Conservation (phyloP, 495 filamentous ascomycete species). For the Neurospora sublineolata region DNA sequence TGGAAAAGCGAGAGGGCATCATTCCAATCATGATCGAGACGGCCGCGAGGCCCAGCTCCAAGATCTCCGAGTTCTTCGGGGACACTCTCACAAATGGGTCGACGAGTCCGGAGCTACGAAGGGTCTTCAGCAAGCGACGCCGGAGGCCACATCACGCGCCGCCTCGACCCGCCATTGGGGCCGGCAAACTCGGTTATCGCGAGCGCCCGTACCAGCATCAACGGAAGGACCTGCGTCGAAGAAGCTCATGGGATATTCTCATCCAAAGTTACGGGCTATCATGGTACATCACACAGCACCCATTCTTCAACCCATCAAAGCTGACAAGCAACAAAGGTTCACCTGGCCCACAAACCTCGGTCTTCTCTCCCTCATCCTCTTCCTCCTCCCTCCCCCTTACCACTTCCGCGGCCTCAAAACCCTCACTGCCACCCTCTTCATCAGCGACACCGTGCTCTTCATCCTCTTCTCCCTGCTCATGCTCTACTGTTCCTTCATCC, state of each 20-base stretch:
- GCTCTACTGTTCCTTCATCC: background rate
- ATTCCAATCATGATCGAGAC: constrained; percentile 1
- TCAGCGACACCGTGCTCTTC: constrained; percentile 4
- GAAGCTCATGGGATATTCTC: background rate
- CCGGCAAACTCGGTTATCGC: background rate
- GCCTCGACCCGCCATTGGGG: background rate
- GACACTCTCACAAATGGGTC: background rate
- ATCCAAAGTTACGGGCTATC: background rate
- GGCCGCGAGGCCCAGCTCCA: constrained; percentile 10
- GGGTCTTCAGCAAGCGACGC: background rate
- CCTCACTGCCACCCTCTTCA: constrained; percentile 3
- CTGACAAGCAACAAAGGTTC: constrained; percentile 4
- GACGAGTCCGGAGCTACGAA: background rate
- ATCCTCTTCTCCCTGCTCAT: constrained; percentile 1
- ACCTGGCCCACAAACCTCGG: constrained; percentile 3
- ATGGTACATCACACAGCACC: background rate
- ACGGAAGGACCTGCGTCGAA: background rate
- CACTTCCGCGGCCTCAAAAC: background rate
- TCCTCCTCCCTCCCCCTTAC: background rate
- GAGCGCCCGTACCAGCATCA: background rate
- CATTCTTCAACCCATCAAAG: background rate
- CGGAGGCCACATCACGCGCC: background rate
- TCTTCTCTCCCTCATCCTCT: constrained; percentile 5
- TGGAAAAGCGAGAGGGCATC: constrained; percentile 1
- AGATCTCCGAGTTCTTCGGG: constrained; percentile 19